Evolutionary conservation across 768 basidiomycete genomes (phyloP).

Genomic region (Lenzites betulinus): DNA sequence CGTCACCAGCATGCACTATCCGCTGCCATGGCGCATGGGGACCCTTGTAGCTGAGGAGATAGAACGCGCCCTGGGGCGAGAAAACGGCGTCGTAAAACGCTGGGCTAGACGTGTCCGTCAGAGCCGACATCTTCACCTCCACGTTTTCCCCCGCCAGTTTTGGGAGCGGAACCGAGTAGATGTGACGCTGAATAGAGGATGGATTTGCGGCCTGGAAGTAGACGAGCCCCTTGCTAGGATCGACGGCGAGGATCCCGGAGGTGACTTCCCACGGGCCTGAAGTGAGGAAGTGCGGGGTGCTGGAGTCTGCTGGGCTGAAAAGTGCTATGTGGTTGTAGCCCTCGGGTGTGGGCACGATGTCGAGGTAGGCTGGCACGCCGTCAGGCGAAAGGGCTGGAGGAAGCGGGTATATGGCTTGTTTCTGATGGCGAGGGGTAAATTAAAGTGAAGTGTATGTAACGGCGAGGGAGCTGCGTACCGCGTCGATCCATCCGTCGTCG

Average conservation of each 20-base stretch:
- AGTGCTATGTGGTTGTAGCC: slow-evolving; percentile 94
- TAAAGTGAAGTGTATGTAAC: background rate
- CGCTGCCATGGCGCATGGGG: slow-evolving; percentile 88
- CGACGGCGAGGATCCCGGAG: slow-evolving; percentile 69
- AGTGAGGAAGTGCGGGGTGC: slow-evolving; percentile 81
- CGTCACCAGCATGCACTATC: slow-evolving; percentile 57
- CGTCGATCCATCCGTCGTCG: slow-evolving; percentile 94
- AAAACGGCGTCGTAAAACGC: slow-evolving; percentile 71
- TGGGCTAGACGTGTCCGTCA: slow-evolving; percentile 54
- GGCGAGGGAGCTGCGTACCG: slow-evolving; percentile 47
- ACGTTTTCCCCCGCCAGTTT: slow-evolving; percentile 34
- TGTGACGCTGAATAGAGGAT: slow-evolving; percentile 76
- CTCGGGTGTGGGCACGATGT: slow-evolving; percentile 78
- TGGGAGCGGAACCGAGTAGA: slow-evolving; percentile 82
- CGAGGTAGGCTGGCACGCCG: slow-evolving; percentile 75
- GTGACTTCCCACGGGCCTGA: slow-evolving; percentile 90
- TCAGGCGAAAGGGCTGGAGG: slow-evolving; percentile 44
- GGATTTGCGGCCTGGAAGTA: slow-evolving; percentile 90
- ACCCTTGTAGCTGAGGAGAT: slow-evolving; percentile 76
- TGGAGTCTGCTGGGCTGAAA: slow-evolving; percentile 74
- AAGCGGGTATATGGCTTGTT: slow-evolving; percentile 63
- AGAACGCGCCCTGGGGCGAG: slow-evolving; percentile 86
- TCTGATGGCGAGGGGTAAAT: slow-evolving; percentile 36
- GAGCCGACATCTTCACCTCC: slow-evolving; percentile 29
- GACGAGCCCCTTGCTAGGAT: slow-evolving; percentile 68